These are phyloP conservation scores for Blastomyces emzantsi DNA, from an alignment of 2,329 filamentous ascomycete species.

Conservation along the genomic window DNA sequence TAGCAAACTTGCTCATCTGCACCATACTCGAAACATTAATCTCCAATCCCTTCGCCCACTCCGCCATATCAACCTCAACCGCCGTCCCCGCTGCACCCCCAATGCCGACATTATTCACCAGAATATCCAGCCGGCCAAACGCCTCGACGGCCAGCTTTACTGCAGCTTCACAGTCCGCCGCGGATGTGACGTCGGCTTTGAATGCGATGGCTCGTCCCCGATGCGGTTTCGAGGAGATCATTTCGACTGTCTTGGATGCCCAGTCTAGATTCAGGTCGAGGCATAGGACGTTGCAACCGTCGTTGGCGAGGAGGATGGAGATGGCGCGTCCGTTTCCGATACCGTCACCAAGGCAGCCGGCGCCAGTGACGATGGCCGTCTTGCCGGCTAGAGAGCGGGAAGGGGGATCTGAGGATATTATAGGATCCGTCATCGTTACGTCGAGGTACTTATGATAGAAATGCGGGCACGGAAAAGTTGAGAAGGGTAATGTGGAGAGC, in stretches of 20 bases:
- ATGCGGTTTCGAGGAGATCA: slow-evolving; percentile 37
- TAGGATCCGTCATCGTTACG: background rate
- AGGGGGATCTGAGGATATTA: slow-evolving; percentile 18
- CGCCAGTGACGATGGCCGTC: slow-evolving; percentile 48
- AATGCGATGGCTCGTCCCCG: slow-evolving; percentile 37
- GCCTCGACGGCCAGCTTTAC: slow-evolving; percentile 35
- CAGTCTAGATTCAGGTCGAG: slow-evolving; percentile 44
- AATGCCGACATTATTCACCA: slow-evolving; percentile 58
- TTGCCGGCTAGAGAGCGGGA: slow-evolving; percentile 17
- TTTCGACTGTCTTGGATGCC: slow-evolving; percentile 46
- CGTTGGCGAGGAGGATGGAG: slow-evolving; percentile 51
- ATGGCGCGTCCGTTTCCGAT: slow-evolving; percentile 53
- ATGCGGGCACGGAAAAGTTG: background rate
- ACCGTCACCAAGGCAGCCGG: slow-evolving; percentile 47
- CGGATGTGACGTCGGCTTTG: slow-evolving; percentile 47
- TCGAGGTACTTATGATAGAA: background rate
- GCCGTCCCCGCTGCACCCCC: slow-evolving; percentile 52
- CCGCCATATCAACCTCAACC: slow-evolving; percentile 50
- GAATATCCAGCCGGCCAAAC: slow-evolving; percentile 52
- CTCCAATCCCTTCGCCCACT: slow-evolving; percentile 50
- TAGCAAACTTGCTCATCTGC: slow-evolving; percentile 52
- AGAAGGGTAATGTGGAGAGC: background rate
- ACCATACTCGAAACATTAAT: slow-evolving; percentile 59
- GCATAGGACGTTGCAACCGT: slow-evolving; percentile 52
- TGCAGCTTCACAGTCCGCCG: slow-evolving; percentile 42